Evolutionary conservation across 345 rosid genomes (phyloP), one percentile per base, ranked within the genome.

Genomic region (Clausena lansium): DNA sequence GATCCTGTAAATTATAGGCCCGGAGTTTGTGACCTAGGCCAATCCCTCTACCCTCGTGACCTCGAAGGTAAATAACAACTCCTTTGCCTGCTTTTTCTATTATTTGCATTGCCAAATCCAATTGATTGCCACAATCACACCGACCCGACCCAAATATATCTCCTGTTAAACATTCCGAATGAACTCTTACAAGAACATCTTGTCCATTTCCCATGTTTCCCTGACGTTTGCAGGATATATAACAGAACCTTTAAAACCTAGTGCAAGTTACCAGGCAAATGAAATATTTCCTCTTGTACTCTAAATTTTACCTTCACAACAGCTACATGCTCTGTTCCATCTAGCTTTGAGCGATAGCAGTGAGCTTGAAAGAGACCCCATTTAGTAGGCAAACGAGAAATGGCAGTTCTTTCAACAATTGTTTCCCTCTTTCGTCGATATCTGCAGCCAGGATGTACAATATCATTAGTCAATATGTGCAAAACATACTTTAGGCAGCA

Each of bases 21-120:
- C 82, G 83, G 19, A 93, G 94, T 72, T 94, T 94, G 84, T 93
- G 98, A 39, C 97, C 97, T 25, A 91, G 91, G 45, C 97, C 97
- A 4, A 94, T 94, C 57, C 97, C 98, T 86, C 97, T 87, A 70
- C 98, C 98, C 86, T 93, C 95, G 32, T 93, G 98, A 27, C 97
- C 98, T 78, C 97, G 86, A 50, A 93, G 97, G 81, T 94, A 94
- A 70, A 94, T 84, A 9, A 94, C 80, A 0, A 81, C 97, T 30
- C 98, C 98, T 83, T 89, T 79, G 17, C 97, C 94, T 1, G 87
- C 88, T 77, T 91, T 68, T 79, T 93, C 94, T 4, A 93, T 90
- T 30, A 91, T 27, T 47, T 87, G 84, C 97, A 94, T 94, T 10
- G 98, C 93, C 80, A 93, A 76, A 24, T 91, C 91, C 77, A 94